Percentiles rank a stretch among this genome's conserved stretches.
Conservation (phyloP, 176 grass and related monocot species). For the Hordeum vulgare region MorexV3_pseudomolecules_assembly NC_058519.1:626765909-626766408, state of each 20-base stretch:
- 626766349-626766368: conserved; percentile 72
- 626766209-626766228: conserved; percentile 66
- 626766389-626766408: conserved; percentile 53
- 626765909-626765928: conserved; percentile 53
- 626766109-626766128: conserved; percentile 62
- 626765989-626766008: conserved; percentile 35
- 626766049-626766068: conserved; percentile 57
- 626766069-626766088: conserved; percentile 67
- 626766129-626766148: conserved; percentile 90
- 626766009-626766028: conserved; percentile 9
- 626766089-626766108: conserved; percentile 61
- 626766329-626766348: conserved; percentile 72
- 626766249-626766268: conserved; percentile 43
- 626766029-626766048: conserved; percentile 43
- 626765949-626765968: conserved; percentile 36
- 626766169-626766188: conserved; percentile 79
- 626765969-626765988: conserved; percentile 29
- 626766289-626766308: conserved; percentile 62
- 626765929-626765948: conserved; percentile 75
- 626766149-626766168: conserved; percentile 71
- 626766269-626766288: conserved; percentile 45
- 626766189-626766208: conserved; percentile 64
- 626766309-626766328: conserved; percentile 69
- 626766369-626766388: conserved; percentile 79
- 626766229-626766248: conserved; percentile 39